These are phyloP conservation scores for Agaricus blazei DNA, from an alignment of 768 basidiomycete genomes.

Conservation along the genomic window DNA sequence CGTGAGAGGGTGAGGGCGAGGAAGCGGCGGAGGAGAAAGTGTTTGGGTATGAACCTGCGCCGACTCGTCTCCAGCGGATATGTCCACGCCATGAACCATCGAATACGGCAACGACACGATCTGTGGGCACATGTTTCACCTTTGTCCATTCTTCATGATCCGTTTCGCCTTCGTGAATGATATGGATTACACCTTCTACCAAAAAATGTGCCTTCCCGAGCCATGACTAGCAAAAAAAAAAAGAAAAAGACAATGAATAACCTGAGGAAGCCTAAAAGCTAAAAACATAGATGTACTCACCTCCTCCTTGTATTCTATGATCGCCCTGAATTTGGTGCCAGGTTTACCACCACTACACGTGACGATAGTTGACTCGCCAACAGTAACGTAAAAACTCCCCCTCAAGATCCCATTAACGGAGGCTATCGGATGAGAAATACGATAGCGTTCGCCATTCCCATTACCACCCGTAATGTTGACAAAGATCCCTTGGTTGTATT, in stretches of 20 bases:
- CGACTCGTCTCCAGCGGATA: slow-evolving; percentile 73
- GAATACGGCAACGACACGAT: slow-evolving; percentile 71
- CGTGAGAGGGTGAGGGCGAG: slow-evolving; percentile 43
- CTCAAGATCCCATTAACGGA: slow-evolving; percentile 88
- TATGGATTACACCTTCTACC: slow-evolving; percentile 86
- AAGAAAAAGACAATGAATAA: background rate
- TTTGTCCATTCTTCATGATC: slow-evolving; percentile 72
- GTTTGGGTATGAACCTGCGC: slow-evolving; percentile 37
- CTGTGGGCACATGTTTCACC: slow-evolving; percentile 85
- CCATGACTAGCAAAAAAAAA: slow-evolving; percentile 57
- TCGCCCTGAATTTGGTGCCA: slow-evolving; percentile 61
- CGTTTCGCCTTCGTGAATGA: slow-evolving; percentile 59
- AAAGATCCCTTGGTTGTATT: slow-evolving; percentile 86
- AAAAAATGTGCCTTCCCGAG: slow-evolving; percentile 82
- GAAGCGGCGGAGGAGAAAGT: slow-evolving; percentile 37
- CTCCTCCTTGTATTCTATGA: slow-evolving; percentile 97
- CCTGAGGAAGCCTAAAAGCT: background rate
- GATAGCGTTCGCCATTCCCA: slow-evolving; percentile 77
- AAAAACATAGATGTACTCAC: slow-evolving; percentile 28
- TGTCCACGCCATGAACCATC: slow-evolving; percentile 86
- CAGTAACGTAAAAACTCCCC: slow-evolving; percentile 88
- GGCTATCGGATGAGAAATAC: slow-evolving; percentile 87
- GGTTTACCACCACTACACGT: slow-evolving; percentile 71
- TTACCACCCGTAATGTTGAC: slow-evolving; percentile 68
- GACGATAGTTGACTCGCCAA: slow-evolving; percentile 73